Evolutionary conservation across 2,329 filamentous ascomycete species (phyloP).

Genomic region (Colletotrichum tanaceti): DNA sequence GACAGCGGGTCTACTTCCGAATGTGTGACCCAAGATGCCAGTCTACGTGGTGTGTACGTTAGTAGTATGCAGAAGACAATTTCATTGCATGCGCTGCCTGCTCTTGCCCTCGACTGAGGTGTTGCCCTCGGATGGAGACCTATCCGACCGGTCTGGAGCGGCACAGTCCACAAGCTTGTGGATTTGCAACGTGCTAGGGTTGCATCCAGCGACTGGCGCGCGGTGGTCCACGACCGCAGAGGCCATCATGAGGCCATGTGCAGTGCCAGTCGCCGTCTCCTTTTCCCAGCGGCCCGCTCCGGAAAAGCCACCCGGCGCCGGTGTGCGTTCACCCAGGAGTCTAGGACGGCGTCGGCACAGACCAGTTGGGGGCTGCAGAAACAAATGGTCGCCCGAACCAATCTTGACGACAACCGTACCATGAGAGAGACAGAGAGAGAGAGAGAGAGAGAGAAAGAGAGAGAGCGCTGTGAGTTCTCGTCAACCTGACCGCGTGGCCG

Average conservation of each 20-base stretch:
- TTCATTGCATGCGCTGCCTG: not conserved
- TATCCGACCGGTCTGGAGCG: conserved; percentile 8
- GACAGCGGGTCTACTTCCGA: too few species aligned
- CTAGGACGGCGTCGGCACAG: conserved; percentile 28
- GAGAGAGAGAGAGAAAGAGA: too few species aligned
- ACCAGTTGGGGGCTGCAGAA: conserved; percentile 20
- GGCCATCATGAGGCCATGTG: conserved; percentile 34
- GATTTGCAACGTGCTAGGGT: conserved; percentile 25
- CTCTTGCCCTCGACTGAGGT: not conserved
- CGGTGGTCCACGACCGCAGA: conserved; percentile 35
- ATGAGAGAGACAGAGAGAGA: too few species aligned
- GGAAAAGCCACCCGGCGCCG: conserved; percentile 29
- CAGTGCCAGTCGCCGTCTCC: conserved; percentile 11
- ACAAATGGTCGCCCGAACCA: conserved; percentile 5
- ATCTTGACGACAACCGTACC: conserved; percentile 6
- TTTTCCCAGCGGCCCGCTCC: conserved; percentile 31
- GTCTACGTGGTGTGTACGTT: too few species aligned
- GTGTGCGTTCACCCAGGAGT: conserved; percentile 4
- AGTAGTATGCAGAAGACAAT: not conserved
- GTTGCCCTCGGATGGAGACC: not conserved
- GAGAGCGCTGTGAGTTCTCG: not conserved
- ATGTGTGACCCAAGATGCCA: not conserved
- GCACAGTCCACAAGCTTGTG: not conserved
- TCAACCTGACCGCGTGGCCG: not conserved
- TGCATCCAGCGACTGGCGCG: conserved; percentile 22